Conservation (phyloP, 2,329 filamentous ascomycete genomes). For the Penicillium sp. region DNA sequence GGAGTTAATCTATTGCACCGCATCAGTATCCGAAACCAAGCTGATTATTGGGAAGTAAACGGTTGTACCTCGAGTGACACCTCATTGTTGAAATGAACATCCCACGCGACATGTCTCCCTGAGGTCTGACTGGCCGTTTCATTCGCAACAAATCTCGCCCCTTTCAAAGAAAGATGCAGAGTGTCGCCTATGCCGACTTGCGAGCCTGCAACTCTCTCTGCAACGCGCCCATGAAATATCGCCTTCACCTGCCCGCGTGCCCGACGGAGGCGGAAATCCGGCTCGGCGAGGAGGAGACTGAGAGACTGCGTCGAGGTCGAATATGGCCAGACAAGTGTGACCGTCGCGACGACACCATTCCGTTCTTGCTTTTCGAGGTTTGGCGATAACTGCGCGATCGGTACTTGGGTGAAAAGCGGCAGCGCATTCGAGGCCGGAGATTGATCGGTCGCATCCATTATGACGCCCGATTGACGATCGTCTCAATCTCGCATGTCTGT, state of each 20-base stretch:
- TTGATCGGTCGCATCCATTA: slow-evolving; percentile 28
- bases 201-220: slow-evolving; percentile 60
- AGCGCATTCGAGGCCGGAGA: slow-evolving; percentile 21
- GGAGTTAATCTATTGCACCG: background rate
- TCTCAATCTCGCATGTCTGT: slow-evolving; percentile 5
- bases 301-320: slow-evolving; percentile 68
- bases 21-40: slow-evolving; percentile 9
- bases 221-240: slow-evolving; percentile 64
- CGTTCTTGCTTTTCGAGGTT: slow-evolving; percentile 22
- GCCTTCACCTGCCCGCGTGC: slow-evolving; percentile 74
- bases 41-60: too few relatives aligned
- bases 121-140: slow-evolving; percentile 50
- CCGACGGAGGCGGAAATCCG: slow-evolving; percentile 72
- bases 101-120: slow-evolving; percentile 53
- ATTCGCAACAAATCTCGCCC: slow-evolving; percentile 58
- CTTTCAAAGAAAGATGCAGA: slow-evolving; percentile 62
- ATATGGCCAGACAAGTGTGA: slow-evolving; percentile 89
- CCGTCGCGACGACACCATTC: slow-evolving; percentile 57
- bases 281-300: slow-evolving; percentile 75
- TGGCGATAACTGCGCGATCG: slow-evolving; percentile 42
- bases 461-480: slow-evolving; percentile 19
- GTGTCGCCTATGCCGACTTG: slow-evolving; percentile 73
- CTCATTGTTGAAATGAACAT: slow-evolving; percentile 45
- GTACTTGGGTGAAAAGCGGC: slow-evolving; percentile 23
- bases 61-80: slow-evolving; percentile 35